Percentiles rank a stretch among this genome's conserved stretches.
Evolutionary conservation across 495 filamentous ascomycete species (phyloP).

Genomic region (Neurospora sp.): DNA sequence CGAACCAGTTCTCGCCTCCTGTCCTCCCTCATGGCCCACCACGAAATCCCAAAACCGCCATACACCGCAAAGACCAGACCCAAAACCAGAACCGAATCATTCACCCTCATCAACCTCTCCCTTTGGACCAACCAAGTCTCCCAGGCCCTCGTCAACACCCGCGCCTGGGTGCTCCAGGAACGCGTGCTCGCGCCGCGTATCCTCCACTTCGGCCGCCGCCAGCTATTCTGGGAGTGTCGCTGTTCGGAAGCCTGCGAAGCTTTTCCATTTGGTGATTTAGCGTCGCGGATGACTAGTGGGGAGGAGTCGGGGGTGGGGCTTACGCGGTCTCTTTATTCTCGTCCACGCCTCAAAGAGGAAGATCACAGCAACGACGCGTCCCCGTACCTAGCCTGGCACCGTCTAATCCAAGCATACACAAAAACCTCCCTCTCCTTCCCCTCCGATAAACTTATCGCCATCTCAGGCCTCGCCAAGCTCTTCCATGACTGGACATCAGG

Average conservation of each 20-base stretch:
- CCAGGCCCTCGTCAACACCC: not conserved
- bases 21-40: not conserved
- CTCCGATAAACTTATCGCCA: constrained; percentile 1
- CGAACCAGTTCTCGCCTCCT: not conserved
- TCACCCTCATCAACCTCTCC: not conserved
- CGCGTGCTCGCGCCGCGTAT: not conserved
- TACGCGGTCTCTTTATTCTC: not conserved
- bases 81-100: not conserved
- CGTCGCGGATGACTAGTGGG: not conserved
- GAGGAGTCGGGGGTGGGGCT: not conserved
- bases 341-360: not conserved
- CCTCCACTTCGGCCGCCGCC: constrained; percentile 1
- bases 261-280: not conserved
- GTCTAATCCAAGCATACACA: not conserved
- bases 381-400: not conserved
- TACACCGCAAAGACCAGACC: not conserved
- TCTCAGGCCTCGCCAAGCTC: constrained; percentile 1
- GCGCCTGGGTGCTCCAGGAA: constrained; percentile 3
- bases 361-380: not conserved
- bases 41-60: not conserved
- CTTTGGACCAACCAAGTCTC: not conserved
- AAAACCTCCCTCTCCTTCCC: not conserved
- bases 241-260: not conserved
- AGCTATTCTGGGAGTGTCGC: constrained; percentile 2
- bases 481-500: not conserved